Percentiles rank a stretch among this genome's conserved stretches.
These are phyloP conservation scores for Pythium apleroticum DNA, from an alignment of 352 stramenopile genomes.

Conservation along the genomic window DNA sequence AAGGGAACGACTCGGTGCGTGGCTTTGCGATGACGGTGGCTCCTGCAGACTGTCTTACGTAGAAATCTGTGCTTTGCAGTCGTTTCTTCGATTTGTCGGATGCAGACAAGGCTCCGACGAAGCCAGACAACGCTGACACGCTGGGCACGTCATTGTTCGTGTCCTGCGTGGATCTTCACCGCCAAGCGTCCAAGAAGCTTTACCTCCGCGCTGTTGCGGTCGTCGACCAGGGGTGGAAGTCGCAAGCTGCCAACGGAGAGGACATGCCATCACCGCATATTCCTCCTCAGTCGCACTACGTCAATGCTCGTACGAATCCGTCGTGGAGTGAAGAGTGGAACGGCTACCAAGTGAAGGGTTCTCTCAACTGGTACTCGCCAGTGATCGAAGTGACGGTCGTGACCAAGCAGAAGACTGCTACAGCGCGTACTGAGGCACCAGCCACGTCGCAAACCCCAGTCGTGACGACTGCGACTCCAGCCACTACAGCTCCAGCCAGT, in stretches of 20 bases:
- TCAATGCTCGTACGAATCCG: conserved; percentile 78
- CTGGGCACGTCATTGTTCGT: conserved; percentile 70
- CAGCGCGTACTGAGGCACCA: neutral
- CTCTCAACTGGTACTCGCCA: conserved; percentile 64
- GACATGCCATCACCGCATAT: conserved; percentile 60
- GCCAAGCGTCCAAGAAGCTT: conserved; percentile 32
- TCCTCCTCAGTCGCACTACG: conserved; percentile 76
- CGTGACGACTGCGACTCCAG: neutral
- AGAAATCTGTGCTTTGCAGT: conserved; percentile 17
- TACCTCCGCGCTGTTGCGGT: conserved; percentile 64
- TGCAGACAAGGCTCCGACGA: conserved; percentile 27
- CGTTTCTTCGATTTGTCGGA: conserved; percentile 67
- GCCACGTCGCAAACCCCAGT: neutral
- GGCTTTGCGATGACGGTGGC: neutral
- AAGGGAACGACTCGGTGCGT: conserved; percentile 50
- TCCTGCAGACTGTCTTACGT: neutral
- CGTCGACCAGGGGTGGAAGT: conserved; percentile 78
- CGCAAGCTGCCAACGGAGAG: conserved; percentile 45
- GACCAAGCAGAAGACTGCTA: neutral
- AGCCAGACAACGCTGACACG: conserved; percentile 39
- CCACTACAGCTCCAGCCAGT: neutral
- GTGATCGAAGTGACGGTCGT: conserved; percentile 24
- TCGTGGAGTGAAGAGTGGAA: conserved; percentile 67
- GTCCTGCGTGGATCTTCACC: conserved; percentile 52
- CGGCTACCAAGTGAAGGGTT: conserved; percentile 56